These are phyloP conservation scores for Durotheca rogersii DNA, from an alignment of 495 filamentous ascomycete genomes.

Conservation along the genomic window DNA sequence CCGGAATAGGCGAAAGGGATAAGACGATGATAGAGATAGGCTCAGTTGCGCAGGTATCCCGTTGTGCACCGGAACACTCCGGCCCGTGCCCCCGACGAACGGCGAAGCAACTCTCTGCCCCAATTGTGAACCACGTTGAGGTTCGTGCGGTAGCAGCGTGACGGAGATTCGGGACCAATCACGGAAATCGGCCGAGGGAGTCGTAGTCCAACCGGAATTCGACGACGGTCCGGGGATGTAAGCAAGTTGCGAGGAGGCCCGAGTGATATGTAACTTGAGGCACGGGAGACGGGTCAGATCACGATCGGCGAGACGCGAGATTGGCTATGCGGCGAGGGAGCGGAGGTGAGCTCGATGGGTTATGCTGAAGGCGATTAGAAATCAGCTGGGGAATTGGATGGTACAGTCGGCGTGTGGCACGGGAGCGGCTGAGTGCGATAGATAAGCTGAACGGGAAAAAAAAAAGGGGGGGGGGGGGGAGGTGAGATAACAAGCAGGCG, in stretches of 20 bases:
- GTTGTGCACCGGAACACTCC: conserved; percentile 2
- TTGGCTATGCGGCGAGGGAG: no score
- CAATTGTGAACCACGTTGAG: not conserved
- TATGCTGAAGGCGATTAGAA: not conserved
- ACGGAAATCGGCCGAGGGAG: conserved; percentile 4
- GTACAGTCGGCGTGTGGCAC: no score
- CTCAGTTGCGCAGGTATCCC: conserved; percentile 6
- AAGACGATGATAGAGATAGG: conserved; percentile 14
- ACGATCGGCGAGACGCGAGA: no score
- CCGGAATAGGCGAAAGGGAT: not conserved
- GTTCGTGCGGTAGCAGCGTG: conserved; percentile 3
- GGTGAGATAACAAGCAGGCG: no score
- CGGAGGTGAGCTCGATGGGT: not conserved
- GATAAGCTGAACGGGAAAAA: not conserved
- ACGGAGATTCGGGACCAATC: conserved; percentile 21
- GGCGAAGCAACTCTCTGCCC: not conserved
- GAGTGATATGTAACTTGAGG: no score
- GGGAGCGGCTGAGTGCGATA: no score
- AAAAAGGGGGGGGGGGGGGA: not conserved
- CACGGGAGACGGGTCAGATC: no score
- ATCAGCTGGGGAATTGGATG: not conserved
- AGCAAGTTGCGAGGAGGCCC: no score
- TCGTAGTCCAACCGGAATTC: conserved; percentile 2
- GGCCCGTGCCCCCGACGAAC: conserved; percentile 24
- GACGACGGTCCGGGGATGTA: no score